Percentiles rank a stretch among this genome's conserved stretches.
phyloP scores from a whole-genome alignment of 2,329 filamentous ascomycete genomes.

The Aspergillus costaricaensis region DNA sequence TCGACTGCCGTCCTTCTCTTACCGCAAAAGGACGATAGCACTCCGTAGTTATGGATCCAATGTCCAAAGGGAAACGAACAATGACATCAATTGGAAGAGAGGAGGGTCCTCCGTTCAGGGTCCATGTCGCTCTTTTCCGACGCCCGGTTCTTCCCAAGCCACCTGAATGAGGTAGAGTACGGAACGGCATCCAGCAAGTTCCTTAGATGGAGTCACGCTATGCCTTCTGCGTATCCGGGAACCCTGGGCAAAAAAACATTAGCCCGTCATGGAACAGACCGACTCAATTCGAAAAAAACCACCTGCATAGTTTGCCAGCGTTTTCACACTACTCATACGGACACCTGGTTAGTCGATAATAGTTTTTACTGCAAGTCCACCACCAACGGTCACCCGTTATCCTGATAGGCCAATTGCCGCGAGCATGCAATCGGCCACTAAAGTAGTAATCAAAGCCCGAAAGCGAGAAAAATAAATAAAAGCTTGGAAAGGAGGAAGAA shows the following conservation, averaged over 20 bases:
- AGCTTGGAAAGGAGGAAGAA: background rate
- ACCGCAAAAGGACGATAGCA: slow-evolving; percentile 1
- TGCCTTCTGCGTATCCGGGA: background rate
- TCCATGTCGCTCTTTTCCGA: background rate
- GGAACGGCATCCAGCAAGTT: background rate
- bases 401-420: background rate
- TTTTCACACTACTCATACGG: background rate
- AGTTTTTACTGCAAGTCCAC: background rate
- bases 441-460: background rate
- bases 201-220: background rate
- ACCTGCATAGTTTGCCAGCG: background rate
- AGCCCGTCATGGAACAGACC: background rate
- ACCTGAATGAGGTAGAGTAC: background rate
- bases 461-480: background rate
- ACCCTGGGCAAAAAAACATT: background rate
- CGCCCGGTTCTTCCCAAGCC: background rate
- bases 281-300: background rate
- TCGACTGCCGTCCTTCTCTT: background rate
- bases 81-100: slow-evolving; percentile 3
- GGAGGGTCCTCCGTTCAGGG: background rate
- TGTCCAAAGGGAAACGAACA: background rate
- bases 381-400: background rate
- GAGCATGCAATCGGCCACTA: background rate
- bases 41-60: background rate
- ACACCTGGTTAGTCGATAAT: background rate